Base-by-base conservation (phyloP, 352 stramenopile species). In the Phytophthora vignae region DNA sequence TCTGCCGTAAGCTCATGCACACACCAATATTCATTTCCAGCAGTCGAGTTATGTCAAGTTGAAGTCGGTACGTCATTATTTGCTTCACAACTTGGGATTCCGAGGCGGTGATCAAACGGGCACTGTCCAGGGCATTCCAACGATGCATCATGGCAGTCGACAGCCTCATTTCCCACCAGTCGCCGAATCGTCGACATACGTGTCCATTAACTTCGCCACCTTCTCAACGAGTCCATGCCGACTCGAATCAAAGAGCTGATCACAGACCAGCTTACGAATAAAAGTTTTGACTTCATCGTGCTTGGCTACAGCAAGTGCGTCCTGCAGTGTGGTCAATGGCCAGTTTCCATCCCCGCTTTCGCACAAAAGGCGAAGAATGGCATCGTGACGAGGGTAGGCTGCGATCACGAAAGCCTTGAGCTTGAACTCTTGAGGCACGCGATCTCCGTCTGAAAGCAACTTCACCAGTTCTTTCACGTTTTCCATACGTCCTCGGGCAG, bases 381-480 rank as follows among this genome's bases (percentile, higher is more conserved):
- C n/a, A 21, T 48, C 40, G 12, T 48, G 1, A 7, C n/a, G 12
- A 48, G n/a, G 40, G 0, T 19, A 0, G 40, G 40, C 40, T 17
- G 40, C 40, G n/a, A 48, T 48, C 40, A 48, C 40, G 40, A 48
- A 48, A 48, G 40, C 40, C 40, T 48, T 48, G 40, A 19, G 40
- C 2, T 48, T 48, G 40, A 48, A 48, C n/a, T 48, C 40, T 8
- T 48, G 40, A 15, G 40, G 40, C n/a, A n/a, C n/a, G n/a, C n/a
- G n/a, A n/a, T n/a, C n/a, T n/a, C n/a, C n/a, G n/a, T n/a, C 7
- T 7, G 40, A 48, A 48, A 48, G 14, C 12, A 48, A 8, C n/a
- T 48, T 48, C 15, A n/a, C 14, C 40, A 48, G 40, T n/a, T 48
- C 12, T n/a, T 48, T 48, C 14, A 48, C 40, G 40, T 48, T 48